Evolutionary conservation across 495 filamentous ascomycete species (phyloP).

Genomic region (Friedmanniomyces simplex): DNA sequence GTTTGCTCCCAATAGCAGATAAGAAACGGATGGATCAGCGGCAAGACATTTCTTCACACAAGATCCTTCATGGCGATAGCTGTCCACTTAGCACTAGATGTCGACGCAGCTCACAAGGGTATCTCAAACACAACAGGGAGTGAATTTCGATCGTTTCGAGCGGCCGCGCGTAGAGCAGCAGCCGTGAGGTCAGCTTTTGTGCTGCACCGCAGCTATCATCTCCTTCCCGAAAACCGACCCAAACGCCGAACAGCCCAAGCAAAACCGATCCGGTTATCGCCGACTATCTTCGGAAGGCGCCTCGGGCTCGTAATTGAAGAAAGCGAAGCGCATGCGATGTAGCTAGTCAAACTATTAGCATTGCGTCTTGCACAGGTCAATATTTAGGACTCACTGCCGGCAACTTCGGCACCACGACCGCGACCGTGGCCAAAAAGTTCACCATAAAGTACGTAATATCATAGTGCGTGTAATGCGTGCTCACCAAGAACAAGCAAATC

Average conservation of each 20-base stretch:
- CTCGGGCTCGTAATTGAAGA: background rate
- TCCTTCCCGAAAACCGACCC: background rate
- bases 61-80: background rate
- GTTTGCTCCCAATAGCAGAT: no score
- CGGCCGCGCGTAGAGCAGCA: background rate
- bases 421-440: conserved; percentile 85
- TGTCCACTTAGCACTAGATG: background rate
- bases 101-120: background rate
- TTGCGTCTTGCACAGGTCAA: background rate
- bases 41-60: no score
- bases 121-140: background rate
- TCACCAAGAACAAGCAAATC: conserved; percentile 85
- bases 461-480: conserved; percentile 98
- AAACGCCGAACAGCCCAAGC: background rate
- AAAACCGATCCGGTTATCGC: background rate
- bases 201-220: background rate
- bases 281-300: background rate
- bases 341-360: background rate
- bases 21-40: no score
- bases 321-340: background rate
- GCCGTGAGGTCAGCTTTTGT: background rate
- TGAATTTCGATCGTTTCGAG: background rate
- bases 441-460: conserved; percentile 92
- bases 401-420: conserved; percentile 88
- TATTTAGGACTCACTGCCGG: conserved; percentile 58